Percentiles rank a stretch among this genome's conserved stretches.
phyloP scores from a whole-genome alignment of 805 yeast genomes.

The Wickerhamiella azyma region DNA sequence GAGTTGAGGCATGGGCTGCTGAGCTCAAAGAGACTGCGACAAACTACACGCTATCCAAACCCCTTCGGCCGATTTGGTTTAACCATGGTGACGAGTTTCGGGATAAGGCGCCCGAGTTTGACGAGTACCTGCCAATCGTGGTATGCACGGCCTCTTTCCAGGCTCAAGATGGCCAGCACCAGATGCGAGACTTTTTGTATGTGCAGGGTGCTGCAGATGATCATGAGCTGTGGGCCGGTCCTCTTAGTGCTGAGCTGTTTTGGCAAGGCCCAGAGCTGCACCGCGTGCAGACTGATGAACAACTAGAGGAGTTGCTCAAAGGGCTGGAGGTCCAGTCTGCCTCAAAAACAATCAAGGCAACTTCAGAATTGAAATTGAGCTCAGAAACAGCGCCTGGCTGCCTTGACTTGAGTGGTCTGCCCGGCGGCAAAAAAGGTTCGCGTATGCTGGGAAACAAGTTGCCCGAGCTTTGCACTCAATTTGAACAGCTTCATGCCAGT shows the following conservation, averaged over 20 bases:
- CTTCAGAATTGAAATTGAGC: not conserved
- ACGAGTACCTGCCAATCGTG: slow-evolving; percentile 32
- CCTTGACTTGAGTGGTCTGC: slow-evolving; percentile 19
- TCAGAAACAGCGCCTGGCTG: slow-evolving; percentile 6
- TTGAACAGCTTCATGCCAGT: slow-evolving; percentile 13
- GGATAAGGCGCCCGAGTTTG: slow-evolving; percentile 25
- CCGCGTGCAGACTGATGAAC: slow-evolving; percentile 24
- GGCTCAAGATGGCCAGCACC: slow-evolving; percentile 44
- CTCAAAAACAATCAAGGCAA: not conserved
- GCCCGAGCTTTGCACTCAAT: slow-evolving; percentile 29
- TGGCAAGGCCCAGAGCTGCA: slow-evolving; percentile 37
- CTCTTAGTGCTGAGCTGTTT: slow-evolving; percentile 38
- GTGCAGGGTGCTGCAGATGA: slow-evolving; percentile 95
- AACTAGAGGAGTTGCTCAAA: slow-evolving; percentile 15
- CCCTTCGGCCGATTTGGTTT: slow-evolving; percentile 56
- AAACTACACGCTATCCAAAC: slow-evolving; percentile 30
- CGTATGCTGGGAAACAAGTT: slow-evolving; percentile 40
- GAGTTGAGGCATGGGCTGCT: slow-evolving; percentile 37
- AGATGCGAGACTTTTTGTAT: slow-evolving; percentile 39
- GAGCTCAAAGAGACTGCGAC: slow-evolving; percentile 31
- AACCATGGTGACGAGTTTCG: slow-evolving; percentile 39
- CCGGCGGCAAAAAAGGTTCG: slow-evolving; percentile 47
- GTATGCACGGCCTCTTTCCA: slow-evolving; percentile 50
- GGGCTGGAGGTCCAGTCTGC: not conserved
- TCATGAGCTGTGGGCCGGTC: slow-evolving; percentile 70